These are phyloP conservation scores for Zygnema cylindricum DNA, from an alignment of 139 green algal species.

Conservation along the genomic window DNA sequence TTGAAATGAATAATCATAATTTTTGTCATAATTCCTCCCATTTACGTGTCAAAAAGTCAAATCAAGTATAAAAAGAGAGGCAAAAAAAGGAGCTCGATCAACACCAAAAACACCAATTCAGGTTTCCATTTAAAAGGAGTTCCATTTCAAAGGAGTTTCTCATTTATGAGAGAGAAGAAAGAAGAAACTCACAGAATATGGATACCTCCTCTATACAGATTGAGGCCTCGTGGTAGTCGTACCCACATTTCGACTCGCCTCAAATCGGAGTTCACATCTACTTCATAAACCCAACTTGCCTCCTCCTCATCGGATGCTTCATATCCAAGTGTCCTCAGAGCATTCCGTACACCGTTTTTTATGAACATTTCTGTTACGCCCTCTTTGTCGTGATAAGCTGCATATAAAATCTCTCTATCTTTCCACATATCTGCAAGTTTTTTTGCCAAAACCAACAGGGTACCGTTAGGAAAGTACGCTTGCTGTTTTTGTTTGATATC, in stretches of 20 bases:
- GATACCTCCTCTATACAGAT: neutral
- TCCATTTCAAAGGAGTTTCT: too few species aligned
- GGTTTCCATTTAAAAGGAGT: too few species aligned
- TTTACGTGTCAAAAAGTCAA: too few species aligned
- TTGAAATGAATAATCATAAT: too few species aligned
- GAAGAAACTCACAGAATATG: neutral
- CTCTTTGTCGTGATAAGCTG: constrained; percentile 69
- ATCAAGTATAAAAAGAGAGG: too few species aligned
- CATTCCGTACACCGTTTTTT: constrained; percentile 65
- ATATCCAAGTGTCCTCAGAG: constrained; percentile 24
- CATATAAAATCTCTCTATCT: constrained; percentile 60
- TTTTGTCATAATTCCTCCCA: too few species aligned
- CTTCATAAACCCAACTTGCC: constrained; percentile 50
- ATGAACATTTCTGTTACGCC: constrained; percentile 75
- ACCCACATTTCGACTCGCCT: constrained; percentile 54
- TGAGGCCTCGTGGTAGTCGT: constrained; percentile 21
- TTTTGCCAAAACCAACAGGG: too few species aligned
- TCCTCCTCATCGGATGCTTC: constrained; percentile 32
- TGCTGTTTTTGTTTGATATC: too few species aligned
- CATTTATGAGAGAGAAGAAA: neutral
- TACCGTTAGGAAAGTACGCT: neutral
- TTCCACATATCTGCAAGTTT: constrained; percentile 71
- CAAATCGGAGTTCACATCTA: constrained; percentile 47
- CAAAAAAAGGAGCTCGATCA: too few species aligned
- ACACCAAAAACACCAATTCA: too few species aligned